Percentiles rank a stretch among this genome's conserved stretches.
Conservation (phyloP, 192 early-diverging fungal species). For the Radiomyces spectabilis region DNA sequence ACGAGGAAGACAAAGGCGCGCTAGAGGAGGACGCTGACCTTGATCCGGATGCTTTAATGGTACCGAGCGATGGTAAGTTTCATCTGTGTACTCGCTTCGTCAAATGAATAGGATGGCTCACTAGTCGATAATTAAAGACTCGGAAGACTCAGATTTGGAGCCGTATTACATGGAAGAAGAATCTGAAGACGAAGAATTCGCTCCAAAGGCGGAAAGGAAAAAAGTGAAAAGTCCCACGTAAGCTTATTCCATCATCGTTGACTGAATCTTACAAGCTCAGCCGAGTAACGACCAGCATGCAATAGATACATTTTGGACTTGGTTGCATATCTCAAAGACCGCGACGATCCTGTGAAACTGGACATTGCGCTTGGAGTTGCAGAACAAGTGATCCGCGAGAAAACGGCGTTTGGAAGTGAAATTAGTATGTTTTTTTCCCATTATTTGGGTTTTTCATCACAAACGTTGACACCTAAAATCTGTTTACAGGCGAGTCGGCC, state of each 20-base stretch:
- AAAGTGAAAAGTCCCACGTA: slow-evolving; percentile 15
- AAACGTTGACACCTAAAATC: too few relatives aligned
- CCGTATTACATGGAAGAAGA: slow-evolving; percentile 9
- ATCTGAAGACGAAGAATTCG: slow-evolving; percentile 16
- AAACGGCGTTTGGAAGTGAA: slow-evolving; percentile 12
- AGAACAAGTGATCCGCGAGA: slow-evolving; percentile 14
- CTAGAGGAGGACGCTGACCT: neutral
- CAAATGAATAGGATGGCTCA: neutral
- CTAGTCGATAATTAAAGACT: neutral
- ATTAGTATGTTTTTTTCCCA: slow-evolving; percentile 8
- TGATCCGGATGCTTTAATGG: neutral
- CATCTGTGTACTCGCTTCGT: neutral
- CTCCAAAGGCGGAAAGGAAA: neutral
- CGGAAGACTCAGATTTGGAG: neutral
- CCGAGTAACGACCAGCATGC: neutral
- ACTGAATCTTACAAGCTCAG: neutral
- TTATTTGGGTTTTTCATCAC: too few relatives aligned
- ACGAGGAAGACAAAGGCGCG: neutral
- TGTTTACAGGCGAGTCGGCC: neutral
- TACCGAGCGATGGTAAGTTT: neutral
- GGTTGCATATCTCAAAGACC: slow-evolving; percentile 15
- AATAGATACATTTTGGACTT: slow-evolving; percentile 19
- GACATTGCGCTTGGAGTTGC: slow-evolving; percentile 20
- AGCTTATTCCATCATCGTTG: neutral
- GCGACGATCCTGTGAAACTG: slow-evolving; percentile 24